Evolutionary conservation across 208 protist genomes (phyloP), one percentile per base, ranked within the genome.

Genomic region (Leishmania arabica): DNA sequence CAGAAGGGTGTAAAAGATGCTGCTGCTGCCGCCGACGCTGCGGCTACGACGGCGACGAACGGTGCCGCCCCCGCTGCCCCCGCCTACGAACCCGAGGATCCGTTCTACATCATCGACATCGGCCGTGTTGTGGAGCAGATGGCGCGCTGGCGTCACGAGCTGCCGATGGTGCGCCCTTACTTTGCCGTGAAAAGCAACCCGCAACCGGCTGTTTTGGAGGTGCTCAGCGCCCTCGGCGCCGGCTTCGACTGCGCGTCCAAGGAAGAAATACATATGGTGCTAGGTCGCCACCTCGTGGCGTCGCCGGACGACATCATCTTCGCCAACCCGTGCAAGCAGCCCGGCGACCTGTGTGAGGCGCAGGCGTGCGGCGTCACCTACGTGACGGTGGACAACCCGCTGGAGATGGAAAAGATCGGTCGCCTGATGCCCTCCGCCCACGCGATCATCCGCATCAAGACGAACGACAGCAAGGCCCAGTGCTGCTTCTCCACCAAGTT

Each of bases 181-280:
- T 98, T 96, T 58, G 95, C 95, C 31, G 89, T 97, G 75, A 98
- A 98, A 83, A 97, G 92, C 79, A 98, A 98, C 78, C 88, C 89
- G 49, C 80, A 83, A 27, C 19, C 72, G n/a, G 77, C 78, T 8
- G 77, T 97, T 56, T 79, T 98, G 73, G 79, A 91, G 53, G 82
- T 90, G 21, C 86, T 98, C 53, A 82, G 80, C 19, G 88, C 88
- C 51, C 80, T 95, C 78, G 95, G 94, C 27, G 80, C 84, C 64
- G 92, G 92, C 72, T 98, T 97, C 78, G 95, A 98, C 86, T 98
- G 95, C 75, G 95, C 95, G 62, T 92, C 85, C 56, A 88, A 85
- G 56, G 81, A 74, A 0, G 93, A 97, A 60, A 93, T 97, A 47
- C 71, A 84, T 42, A 49, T 84, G 21, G 92, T 96, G 60, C 72